Conservation (phyloP, 768 basidiomycete species). For the Tulasnella sp. region DNA sequence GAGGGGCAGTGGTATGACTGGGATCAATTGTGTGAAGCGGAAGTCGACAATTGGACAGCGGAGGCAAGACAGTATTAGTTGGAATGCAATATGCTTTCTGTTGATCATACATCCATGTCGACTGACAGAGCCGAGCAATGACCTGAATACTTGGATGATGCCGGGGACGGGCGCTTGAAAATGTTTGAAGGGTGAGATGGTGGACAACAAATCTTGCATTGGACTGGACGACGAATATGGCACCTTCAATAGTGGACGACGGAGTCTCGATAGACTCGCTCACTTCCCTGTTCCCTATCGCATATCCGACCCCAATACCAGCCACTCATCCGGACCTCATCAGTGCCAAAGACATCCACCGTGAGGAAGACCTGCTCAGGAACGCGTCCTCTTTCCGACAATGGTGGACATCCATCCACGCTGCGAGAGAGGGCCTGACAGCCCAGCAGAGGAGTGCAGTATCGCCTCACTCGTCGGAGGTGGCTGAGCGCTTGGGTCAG, state of each 20-base stretch:
- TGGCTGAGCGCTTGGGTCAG: conserved; percentile 57
- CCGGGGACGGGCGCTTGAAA: too few species aligned
- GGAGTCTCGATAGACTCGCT: conserved; percentile 41
- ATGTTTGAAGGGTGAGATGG: too few species aligned
- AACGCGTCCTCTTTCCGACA: conserved; percentile 85
- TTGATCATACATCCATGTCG: too few species aligned
- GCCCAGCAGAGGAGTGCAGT: conserved; percentile 47
- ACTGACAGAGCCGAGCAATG: too few species aligned
- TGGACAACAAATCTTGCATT: too few species aligned
- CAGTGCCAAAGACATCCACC: conserved; percentile 59
- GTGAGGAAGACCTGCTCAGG: conserved; percentile 87
- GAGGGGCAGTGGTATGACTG: conserved; percentile 61
- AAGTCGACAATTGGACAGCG: conserved; percentile 56
- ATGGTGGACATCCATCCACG: conserved; percentile 83
- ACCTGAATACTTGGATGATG: too few species aligned
- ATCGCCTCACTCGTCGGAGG: conserved; percentile 37
- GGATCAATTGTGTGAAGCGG: conserved; percentile 70
- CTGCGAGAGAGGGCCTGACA: conserved; percentile 54
- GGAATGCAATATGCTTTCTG: too few species aligned
- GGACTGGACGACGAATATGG: too few species aligned
- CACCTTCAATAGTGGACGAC: conserved; percentile 26
- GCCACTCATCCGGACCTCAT: conserved; percentile 67
- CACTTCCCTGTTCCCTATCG: conserved; percentile 62
- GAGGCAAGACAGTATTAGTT: too few species aligned
- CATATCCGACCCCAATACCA: conserved; percentile 74